These are phyloP conservation scores for Cercospora sp. DNA, from an alignment of 2,329 filamentous ascomycete genomes.

Conservation along the genomic window DNA sequence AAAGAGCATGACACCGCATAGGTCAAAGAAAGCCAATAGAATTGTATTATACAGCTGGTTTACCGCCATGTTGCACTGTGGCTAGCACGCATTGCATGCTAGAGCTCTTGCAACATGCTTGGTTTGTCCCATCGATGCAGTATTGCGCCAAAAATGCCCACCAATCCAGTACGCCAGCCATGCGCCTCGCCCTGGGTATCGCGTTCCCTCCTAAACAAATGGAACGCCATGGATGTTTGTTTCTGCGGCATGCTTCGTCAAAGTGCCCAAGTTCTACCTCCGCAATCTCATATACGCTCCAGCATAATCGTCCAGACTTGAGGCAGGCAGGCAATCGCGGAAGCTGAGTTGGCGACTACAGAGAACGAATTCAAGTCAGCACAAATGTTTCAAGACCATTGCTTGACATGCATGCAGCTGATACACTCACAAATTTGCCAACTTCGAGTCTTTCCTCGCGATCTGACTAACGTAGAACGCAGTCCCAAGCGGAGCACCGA, in stretches of 20 bases:
- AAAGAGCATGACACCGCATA: conserved; percentile 9
- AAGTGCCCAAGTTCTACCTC: conserved; percentile 1
- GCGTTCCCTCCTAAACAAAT: not conserved
- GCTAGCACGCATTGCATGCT: not conserved
- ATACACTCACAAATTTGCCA: conserved; percentile 35
- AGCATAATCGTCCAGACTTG: conserved; percentile 39
- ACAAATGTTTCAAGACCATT: too few species aligned
- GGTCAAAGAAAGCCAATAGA: not conserved
- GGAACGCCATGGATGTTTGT: not conserved
- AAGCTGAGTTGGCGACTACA: conserved; percentile 39
- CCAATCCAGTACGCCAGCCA: not conserved
- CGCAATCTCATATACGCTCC: conserved; percentile 29
- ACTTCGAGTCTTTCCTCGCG: conserved; percentile 36
- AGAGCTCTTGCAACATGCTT: not conserved
- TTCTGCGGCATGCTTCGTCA: not conserved
- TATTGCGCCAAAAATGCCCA: not conserved
- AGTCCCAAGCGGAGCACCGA: conserved; percentile 39
- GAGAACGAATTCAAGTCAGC: too few species aligned
- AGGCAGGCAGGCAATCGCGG: conserved; percentile 39
- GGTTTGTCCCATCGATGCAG: not conserved
- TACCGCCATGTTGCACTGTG: not conserved
- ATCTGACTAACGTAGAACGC: conserved; percentile 37
- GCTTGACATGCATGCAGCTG: too few species aligned
- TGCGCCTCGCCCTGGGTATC: not conserved
- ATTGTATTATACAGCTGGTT: conserved; percentile 5